phyloP scores from a whole-genome alignment of 202 grass and related monocot genomes.

The Carex sylvatica region DNA sequence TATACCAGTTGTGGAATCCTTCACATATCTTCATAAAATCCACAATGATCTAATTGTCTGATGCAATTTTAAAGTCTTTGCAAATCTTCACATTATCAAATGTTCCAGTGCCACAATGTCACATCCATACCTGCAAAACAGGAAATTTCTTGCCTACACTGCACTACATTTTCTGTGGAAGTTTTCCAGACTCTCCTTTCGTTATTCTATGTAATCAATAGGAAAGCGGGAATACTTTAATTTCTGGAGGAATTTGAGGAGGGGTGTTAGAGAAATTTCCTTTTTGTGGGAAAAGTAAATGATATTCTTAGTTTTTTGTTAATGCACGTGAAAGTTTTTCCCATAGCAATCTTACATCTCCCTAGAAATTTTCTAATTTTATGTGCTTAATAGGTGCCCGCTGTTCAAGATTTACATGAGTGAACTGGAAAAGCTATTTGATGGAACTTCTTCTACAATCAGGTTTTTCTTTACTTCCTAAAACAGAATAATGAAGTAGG shows the following conservation, averaged over 20 bases:
- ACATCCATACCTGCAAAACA: background rate
- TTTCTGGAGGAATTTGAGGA: background rate
- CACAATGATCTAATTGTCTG: background rate
- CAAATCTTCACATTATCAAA: background rate
- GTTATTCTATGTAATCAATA: background rate
- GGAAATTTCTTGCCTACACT: background rate
- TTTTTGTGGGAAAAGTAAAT: background rate
- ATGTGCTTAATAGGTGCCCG: constrained; percentile 44
- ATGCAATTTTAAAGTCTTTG: background rate
- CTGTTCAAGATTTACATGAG: constrained; percentile 65
- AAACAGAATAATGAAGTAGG: constrained; percentile 30
- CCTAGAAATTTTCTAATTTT: background rate
- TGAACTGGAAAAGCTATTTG: constrained; percentile 66
- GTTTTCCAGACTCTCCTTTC: background rate
- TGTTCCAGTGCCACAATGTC: background rate
- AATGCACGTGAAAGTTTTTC: background rate
- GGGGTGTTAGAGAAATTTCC: background rate
- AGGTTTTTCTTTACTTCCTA: constrained; percentile 40
- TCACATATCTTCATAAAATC: background rate
- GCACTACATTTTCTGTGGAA: background rate
- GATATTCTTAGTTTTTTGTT: constrained; percentile 13
- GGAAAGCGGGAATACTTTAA: background rate
- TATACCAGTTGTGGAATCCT: background rate
- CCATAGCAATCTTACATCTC: background rate
- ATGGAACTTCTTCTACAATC: constrained; percentile 42